Conservation (phyloP, 2,329 filamentous ascomycete genomes). For the Apiospora marii region DNA sequence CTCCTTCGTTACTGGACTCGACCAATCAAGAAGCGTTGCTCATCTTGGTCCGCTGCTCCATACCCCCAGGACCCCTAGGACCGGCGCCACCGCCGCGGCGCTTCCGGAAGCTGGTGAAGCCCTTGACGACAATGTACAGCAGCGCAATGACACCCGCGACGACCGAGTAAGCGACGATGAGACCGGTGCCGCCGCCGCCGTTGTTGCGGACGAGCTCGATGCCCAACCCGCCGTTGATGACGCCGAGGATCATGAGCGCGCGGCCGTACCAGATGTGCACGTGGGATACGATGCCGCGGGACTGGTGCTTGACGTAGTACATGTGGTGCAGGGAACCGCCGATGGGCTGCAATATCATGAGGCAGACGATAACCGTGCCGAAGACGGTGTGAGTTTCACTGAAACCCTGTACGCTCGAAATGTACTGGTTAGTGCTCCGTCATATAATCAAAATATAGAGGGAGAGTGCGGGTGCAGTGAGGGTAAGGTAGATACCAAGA, state of each 20-base stretch:
- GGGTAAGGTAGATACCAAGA: too few relatives aligned
- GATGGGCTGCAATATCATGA: conserved; percentile 65
- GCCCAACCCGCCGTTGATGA: conserved; percentile 71
- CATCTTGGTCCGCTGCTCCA: neutral
- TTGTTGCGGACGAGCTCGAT: conserved; percentile 54
- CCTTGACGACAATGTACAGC: conserved; percentile 51
- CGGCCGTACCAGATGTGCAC: conserved; percentile 71
- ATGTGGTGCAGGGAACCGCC: conserved; percentile 66
- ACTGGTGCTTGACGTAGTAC: conserved; percentile 56
- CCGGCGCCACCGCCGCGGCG: neutral
- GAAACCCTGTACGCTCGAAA: conserved; percentile 53
- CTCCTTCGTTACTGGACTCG: neutral
- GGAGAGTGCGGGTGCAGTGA: too few relatives aligned
- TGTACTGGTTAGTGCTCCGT: conserved; percentile 28
- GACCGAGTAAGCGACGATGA: conserved; percentile 63
- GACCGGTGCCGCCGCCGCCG: conserved; percentile 29
- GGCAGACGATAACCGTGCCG: conserved; percentile 60
- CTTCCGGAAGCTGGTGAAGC: conserved; percentile 23
- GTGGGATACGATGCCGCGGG: conserved; percentile 60
- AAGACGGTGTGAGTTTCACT: conserved; percentile 61
- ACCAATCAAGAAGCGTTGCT: neutral
- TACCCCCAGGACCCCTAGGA: neutral
- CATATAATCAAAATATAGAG: neutral
- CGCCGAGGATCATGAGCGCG: conserved; percentile 62
- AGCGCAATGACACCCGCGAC: conserved; percentile 58